Evolutionary conservation across 2,329 filamentous ascomycete genomes (phyloP).

Genomic region (Penicillium freii): DNA sequence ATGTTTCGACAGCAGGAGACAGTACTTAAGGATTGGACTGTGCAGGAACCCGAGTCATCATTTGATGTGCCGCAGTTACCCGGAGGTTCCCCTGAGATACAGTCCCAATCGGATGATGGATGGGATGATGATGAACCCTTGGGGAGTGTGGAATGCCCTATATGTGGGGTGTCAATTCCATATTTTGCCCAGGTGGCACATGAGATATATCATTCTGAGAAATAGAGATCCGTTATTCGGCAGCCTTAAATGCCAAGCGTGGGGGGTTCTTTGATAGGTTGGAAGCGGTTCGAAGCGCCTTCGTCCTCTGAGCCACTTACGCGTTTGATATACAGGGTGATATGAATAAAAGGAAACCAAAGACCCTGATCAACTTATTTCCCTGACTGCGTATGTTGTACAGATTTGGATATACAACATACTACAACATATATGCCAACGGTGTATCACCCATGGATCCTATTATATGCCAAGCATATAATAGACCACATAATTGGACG

Average conservation of each 20-base stretch:
- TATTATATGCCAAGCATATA: background rate
- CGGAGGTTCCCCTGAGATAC: background rate
- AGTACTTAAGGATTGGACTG: conserved; percentile 65
- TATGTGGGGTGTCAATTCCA: conserved; percentile 49
- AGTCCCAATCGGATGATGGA: conserved; percentile 18
- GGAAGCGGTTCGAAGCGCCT: background rate
- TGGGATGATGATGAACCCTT: conserved; percentile 37
- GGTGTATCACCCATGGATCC: background rate
- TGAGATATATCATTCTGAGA: conserved; percentile 45
- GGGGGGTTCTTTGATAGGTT: background rate
- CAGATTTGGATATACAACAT: too few relatives aligned
- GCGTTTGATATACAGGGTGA: background rate
- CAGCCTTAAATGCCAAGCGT: conserved; percentile 9
- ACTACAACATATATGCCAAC: too few relatives aligned
- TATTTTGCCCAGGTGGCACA: conserved; percentile 53
- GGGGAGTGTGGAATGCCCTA: conserved; percentile 37
- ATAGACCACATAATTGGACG: background rate
- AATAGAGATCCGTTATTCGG: conserved; percentile 1
- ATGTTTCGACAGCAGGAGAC: conserved; percentile 80
- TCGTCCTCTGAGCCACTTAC: conserved; percentile 1
- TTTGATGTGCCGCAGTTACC: background rate
- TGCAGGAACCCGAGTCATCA: conserved; percentile 34
- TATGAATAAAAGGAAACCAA: background rate
- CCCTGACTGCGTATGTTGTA: too few relatives aligned
- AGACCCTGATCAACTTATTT: background rate